These are phyloP conservation scores for Aphanoascus verrucosus DNA, from an alignment of 2,329 filamentous ascomycete species.

Conservation along the genomic window DNA sequence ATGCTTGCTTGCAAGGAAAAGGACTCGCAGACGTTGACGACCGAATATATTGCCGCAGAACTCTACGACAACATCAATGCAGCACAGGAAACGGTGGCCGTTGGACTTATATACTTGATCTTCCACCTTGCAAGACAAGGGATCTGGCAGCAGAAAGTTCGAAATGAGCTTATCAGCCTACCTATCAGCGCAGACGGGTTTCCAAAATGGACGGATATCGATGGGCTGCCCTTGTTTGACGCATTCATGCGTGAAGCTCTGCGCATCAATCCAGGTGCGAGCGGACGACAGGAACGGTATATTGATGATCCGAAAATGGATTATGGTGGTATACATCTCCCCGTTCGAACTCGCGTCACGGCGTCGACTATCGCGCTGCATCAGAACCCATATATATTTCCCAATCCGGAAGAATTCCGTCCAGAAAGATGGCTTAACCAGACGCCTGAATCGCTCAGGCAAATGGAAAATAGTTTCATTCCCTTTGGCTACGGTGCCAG, in stretches of 20 bases:
- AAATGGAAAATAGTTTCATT: conserved; percentile 30
- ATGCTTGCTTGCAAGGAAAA: conserved; percentile 6
- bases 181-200: background rate
- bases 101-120: conserved; percentile 5
- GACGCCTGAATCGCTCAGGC: conserved; percentile 15
- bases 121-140: conserved; percentile 5
- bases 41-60: conserved; percentile 3
- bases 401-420: conserved; percentile 26
- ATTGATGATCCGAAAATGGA: conserved; percentile 3
- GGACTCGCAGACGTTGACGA: background rate
- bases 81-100: conserved; percentile 2
- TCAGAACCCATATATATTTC: conserved; percentile 22
- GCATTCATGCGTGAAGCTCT: conserved; percentile 5
- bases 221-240: background rate
- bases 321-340: conserved; percentile 1
- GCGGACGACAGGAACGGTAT: conserved; percentile 3
- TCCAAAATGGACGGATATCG: conserved; percentile 2
- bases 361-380: conserved; percentile 7
- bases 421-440: conserved; percentile 35
- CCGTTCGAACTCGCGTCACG: conserved; percentile 3
- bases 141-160: background rate
- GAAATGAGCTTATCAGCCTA: background rate
- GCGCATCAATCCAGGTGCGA: conserved; percentile 1
- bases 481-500: conserved; percentile 38
- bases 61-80: conserved; percentile 5